phyloP scores from a whole-genome alignment of 495 filamentous ascomycete genomes.

The Darksidea phi region DNA sequence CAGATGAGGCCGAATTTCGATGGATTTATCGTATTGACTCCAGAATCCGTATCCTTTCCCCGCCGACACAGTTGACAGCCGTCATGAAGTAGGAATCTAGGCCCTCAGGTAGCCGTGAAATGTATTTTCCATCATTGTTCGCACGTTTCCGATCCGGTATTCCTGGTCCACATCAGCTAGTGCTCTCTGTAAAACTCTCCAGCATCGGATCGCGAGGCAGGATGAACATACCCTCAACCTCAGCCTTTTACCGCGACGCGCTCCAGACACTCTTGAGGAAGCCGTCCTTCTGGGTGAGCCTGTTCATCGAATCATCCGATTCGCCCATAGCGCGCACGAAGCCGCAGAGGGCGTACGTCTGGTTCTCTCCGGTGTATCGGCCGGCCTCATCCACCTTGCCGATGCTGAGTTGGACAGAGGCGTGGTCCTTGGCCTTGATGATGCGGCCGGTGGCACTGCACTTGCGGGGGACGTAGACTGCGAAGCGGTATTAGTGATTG shows the following conservation, averaged over 20 bases:
- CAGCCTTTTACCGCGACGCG: conserved; percentile 56
- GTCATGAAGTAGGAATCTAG: conserved; percentile 1
- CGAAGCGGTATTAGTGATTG: not conserved
- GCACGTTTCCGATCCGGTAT: conserved; percentile 4
- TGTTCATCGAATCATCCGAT: conserved; percentile 93
- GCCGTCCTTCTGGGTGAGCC: conserved; percentile 91
- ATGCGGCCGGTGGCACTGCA: conserved; percentile 61
- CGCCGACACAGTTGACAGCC: not conserved
- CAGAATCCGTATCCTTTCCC: not conserved
- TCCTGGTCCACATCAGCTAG: conserved; percentile 10
- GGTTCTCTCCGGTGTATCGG: conserved; percentile 90
- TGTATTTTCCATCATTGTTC: conserved; percentile 1
- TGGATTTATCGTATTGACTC: conserved; percentile 4
- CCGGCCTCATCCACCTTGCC: conserved; percentile 64
- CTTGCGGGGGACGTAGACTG: conserved; percentile 94
- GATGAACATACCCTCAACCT: conserved; percentile 16
- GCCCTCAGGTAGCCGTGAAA: conserved; percentile 14
- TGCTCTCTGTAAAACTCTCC: conserved; percentile 10
- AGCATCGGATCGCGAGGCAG: too few species aligned
- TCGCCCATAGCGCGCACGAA: conserved; percentile 98
- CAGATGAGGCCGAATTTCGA: not conserved
- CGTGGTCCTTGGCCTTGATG: conserved; percentile 92
- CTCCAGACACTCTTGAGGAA: conserved; percentile 96
- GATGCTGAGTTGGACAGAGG: conserved; percentile 48
- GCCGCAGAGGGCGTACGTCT: conserved; percentile 94